phyloP scores from a whole-genome alignment of 257 asterid genomes.

The Forsythia suspensa region DNA sequence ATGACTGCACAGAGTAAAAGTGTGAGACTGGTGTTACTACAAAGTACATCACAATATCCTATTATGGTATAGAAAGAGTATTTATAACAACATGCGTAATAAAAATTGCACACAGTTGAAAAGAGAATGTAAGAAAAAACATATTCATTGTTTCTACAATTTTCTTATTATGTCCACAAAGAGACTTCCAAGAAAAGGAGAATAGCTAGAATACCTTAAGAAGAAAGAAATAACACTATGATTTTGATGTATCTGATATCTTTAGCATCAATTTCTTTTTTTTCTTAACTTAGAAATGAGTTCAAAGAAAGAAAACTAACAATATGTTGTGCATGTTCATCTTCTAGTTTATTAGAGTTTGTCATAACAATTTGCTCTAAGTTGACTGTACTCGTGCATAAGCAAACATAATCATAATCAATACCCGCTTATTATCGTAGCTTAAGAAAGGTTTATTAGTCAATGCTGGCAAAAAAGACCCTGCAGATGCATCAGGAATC shows the following conservation, averaged over 20 bases:
- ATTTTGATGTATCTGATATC: neutral
- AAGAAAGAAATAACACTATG: neutral
- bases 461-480: constrained; percentile 18
- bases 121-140: neutral
- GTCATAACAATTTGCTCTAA: neutral
- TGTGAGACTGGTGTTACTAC: neutral
- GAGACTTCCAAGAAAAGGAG: neutral
- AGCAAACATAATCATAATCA: neutral
- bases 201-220: neutral
- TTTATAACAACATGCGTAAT: neutral
- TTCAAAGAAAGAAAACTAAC: neutral
- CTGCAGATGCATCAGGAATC: constrained; percentile 25
- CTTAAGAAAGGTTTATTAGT: constrained; percentile 20
- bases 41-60: neutral
- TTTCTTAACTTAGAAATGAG: neutral
- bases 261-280: no score
- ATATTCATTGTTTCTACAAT: neutral
- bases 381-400: neutral
- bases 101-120: neutral
- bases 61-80: neutral
- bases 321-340: neutral
- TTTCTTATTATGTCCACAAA: neutral
- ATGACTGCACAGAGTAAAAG: neutral
- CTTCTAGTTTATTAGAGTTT: neutral
- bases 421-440: constrained; percentile 32